Percentiles rank a stretch among this genome's conserved stretches.
Evolutionary conservation across 2,329 filamentous ascomycete species (phyloP).

Genomic region (Phialophora tarda): DNA sequence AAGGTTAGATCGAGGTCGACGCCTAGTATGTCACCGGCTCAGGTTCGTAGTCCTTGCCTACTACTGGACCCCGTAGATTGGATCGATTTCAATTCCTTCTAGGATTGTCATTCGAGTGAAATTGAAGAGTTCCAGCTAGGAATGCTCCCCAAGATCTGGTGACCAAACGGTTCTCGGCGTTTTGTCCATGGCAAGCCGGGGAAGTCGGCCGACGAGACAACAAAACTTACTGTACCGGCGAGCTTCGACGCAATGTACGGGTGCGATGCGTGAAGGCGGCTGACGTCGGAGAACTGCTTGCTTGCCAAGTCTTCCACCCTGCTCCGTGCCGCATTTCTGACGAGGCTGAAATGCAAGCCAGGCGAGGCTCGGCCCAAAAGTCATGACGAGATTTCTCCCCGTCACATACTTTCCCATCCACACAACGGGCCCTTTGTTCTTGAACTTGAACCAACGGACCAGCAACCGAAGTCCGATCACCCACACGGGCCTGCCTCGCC

Average conservation of each 20-base stretch:
- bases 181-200: too few species aligned
- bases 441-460: slow-evolving; percentile 3
- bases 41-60: too few species aligned
- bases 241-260: not conserved
- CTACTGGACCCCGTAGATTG: too few species aligned
- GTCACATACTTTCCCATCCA: slow-evolving; percentile 1
- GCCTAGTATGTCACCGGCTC: too few species aligned
- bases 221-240: not conserved
- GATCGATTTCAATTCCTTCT: too few species aligned
- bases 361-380: slow-evolving; percentile 8
- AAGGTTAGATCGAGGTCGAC: too few species aligned
- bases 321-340: not conserved
- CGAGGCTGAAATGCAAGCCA: slow-evolving; percentile 3
- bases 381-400: slow-evolving; percentile 8
- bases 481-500: not conserved
- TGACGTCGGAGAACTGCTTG: too few species aligned
- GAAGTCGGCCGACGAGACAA: too few species aligned
- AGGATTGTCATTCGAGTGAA: too few species aligned
- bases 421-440: not conserved
- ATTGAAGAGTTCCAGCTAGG: not conserved
- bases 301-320: not conserved
- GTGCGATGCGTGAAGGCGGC: not conserved
- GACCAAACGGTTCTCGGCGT: not conserved
- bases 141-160: not conserved
- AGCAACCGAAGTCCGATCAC: not conserved